Conservation (phyloP, 2,329 filamentous ascomycete genomes). For the Falciphora oryzae region DNA sequence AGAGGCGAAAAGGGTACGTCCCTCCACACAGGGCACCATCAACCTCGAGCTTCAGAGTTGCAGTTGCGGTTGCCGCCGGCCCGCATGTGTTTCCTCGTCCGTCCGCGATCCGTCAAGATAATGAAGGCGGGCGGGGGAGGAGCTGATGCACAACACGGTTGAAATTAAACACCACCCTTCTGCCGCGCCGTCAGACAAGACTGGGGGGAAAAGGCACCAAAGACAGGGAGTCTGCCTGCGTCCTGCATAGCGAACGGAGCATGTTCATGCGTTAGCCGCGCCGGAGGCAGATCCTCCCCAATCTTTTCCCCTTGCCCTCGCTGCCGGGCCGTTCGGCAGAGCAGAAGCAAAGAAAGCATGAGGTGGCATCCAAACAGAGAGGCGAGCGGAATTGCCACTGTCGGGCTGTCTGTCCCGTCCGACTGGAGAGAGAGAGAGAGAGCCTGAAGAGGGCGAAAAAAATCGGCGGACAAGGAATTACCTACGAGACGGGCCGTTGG, state of each 20-base stretch:
- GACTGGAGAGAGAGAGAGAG: no score
- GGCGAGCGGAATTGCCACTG: no score
- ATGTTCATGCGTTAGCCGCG: not conserved
- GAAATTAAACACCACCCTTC: not conserved
- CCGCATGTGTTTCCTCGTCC: no score
- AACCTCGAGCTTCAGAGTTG: no score
- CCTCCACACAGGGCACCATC: no score
- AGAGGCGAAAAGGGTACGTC: not conserved
- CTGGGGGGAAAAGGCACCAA: not conserved
- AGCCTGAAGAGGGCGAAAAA: not conserved
- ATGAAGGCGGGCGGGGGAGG: not conserved
- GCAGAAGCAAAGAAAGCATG: no score
- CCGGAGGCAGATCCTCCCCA: not conserved
- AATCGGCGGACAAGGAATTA: not conserved
- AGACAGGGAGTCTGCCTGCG: not conserved
- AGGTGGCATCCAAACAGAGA: no score
- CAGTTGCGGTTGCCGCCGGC: no score
- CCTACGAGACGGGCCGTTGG: not conserved
- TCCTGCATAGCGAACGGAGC: not conserved
- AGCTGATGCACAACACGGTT: not conserved
- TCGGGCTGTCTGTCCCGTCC: no score
- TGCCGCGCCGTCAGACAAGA: not conserved
- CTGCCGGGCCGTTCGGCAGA: slow-evolving; percentile 1
- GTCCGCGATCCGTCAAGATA: not conserved
- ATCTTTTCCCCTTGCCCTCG: slow-evolving; percentile 1